Conservation (phyloP, 2,329 filamentous ascomycete species). For the Hymenoscyphus fructigenus region DNA sequence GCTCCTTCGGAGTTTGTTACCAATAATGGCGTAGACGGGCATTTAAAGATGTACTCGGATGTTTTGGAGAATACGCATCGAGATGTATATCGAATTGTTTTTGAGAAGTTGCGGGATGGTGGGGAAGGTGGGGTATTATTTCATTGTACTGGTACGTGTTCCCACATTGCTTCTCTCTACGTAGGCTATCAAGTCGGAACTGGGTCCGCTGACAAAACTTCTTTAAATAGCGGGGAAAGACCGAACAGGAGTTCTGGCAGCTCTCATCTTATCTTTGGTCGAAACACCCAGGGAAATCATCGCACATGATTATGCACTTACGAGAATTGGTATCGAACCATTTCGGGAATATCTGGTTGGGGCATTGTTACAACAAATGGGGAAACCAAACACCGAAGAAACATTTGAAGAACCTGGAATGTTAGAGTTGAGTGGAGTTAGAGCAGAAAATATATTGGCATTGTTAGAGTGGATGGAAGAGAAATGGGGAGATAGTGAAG, state of each 20-base stretch:
- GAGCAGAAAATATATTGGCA: slow-evolving; percentile 45
- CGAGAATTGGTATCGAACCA: slow-evolving; percentile 52
- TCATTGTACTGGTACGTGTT: slow-evolving; percentile 42
- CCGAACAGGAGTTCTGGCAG: slow-evolving; percentile 52
- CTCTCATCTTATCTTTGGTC: slow-evolving; percentile 51
- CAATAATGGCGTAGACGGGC: not conserved
- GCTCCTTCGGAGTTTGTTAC: not conserved
- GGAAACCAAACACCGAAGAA: slow-evolving; percentile 19
- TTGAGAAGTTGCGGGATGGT: slow-evolving; percentile 49
- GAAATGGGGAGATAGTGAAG: not conserved
- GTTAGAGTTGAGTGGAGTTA: slow-evolving; percentile 47
- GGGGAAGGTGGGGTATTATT: slow-evolving; percentile 48
- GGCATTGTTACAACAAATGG: slow-evolving; percentile 41
- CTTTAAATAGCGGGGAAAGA: slow-evolving; percentile 51
- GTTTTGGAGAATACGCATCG: not conserved
- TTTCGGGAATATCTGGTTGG: slow-evolving; percentile 48
- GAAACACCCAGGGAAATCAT: slow-evolving; percentile 46
- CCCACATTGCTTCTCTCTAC: not conserved
- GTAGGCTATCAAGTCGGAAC: not conserved
- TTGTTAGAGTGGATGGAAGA: slow-evolving; percentile 39
- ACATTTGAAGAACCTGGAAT: slow-evolving; percentile 47
- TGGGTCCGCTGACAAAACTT: not conserved
- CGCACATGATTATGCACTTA: slow-evolving; percentile 52
- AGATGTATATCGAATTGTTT: slow-evolving; percentile 43
- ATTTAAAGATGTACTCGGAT: not conserved